Conservation (phyloP, 2,329 filamentous ascomycete species). For the Ascochyta lentis region DNA sequence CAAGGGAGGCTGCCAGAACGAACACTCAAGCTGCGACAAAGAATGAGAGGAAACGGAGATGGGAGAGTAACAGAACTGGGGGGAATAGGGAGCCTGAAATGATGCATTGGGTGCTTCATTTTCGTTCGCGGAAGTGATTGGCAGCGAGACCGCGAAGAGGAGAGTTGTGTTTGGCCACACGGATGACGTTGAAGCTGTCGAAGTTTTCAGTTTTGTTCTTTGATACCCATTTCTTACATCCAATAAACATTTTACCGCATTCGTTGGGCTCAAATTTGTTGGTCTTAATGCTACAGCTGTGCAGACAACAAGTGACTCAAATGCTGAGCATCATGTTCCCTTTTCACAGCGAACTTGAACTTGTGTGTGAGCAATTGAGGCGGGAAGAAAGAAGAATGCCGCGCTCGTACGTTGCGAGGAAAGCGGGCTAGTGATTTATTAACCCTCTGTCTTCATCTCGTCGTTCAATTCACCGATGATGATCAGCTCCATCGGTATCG, state of each 20-base stretch:
- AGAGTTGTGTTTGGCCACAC: background rate
- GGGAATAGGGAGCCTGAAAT: background rate
- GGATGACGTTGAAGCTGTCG: background rate
- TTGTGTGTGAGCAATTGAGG: no score
- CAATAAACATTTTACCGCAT: background rate
- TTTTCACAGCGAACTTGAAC: no score
- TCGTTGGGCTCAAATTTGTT: background rate
- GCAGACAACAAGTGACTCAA: background rate
- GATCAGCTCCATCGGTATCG: no score
- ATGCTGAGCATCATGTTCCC: no score
- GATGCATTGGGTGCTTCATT: background rate
- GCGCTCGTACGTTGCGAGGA: no score
- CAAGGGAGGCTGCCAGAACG: background rate
- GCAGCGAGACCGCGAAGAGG: background rate
- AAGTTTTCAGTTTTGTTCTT: background rate
- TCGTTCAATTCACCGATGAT: no score
- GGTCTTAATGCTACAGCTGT: no score
- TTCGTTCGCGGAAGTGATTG: background rate
- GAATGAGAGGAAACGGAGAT: no score
- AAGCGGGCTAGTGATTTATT: no score
- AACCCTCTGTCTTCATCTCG: no score
- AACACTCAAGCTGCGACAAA: background rate
- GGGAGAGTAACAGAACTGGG: background rate
- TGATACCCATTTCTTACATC: background rate
- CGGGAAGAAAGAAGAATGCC: no score